Evolutionary conservation across 257 asterid species (phyloP), one percentile per base, ranked within the genome.

Genomic region (Cynanchum wilfordii): DNA sequence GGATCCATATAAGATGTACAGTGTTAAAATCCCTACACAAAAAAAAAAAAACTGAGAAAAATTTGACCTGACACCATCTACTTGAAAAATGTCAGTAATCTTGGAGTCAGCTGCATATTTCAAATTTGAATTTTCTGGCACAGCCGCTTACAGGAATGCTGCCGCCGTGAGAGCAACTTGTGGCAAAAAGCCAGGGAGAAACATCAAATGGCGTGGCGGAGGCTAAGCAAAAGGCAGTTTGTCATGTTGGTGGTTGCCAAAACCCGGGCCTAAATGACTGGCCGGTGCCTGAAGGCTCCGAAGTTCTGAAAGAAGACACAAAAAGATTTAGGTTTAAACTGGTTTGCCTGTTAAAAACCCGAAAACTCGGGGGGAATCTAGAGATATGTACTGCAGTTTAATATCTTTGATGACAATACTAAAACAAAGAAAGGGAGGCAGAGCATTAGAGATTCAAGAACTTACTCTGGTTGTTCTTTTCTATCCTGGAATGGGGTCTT

Each of bases 221-320:
- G 16, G 30, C 27, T n/a, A 20, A 17, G 33, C 16, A 33, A 36
- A 8, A 30, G 50, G 40, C 30, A 56, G 3, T 68, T 30, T 33
- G 69, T 90, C 87, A 89, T 33, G 88, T 78, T 50, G 97, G 97
- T 45, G 97, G 97, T 78, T 89, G 96, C 98, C 98, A 93, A 62
- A 92, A 84, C 82, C 98, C 98, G 2, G 98, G 97, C 82, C 83
- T 89, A 80, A 85, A 91, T 56, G 98, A 88, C 77, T 73, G 85
- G 17, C 98, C 98, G 2, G 96, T 87, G 68, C 98, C 98, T 0
- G 84, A 82, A 44, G 98, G 97, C 89, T 93, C 98, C 3, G 96
- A 79, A 20, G 89, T 79, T 79, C 96, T 92, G 89, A 72, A 84
- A 85, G 44, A 67, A 70, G 68, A 72, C 33, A 66, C 24, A 8